Base-by-base conservation (phyloP, 1,284 basidiomycete genomes). In the Fistulina hepatica region DNA sequence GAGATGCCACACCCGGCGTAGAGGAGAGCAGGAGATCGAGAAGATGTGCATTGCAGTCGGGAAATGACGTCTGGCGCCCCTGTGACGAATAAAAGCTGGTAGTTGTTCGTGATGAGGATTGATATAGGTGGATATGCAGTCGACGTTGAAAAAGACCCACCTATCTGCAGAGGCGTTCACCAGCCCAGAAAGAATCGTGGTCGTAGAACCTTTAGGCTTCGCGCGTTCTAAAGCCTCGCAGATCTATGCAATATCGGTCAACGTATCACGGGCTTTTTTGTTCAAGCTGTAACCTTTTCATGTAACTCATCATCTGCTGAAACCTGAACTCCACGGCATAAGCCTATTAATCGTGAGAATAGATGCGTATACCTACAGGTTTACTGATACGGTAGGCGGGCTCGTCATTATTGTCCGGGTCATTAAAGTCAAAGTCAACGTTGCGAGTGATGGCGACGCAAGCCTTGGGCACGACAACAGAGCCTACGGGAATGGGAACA, bases 71-170 rank as follows among this genome's bases (percentile, higher is more conserved):
- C 45, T 75, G 74, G 40, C 85, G 66, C 26, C 85, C 85, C 60
- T 90, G 85, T 10, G 82, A 84, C 30, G 82, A 82, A 61, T 90
- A 89, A 58, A 89, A 89, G 54, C 81, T 84, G 47, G 12, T 9
- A 36, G 25, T 37, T 31, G 21, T 21, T 33, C 34, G 38, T 21
- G 21, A 31, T 31, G 28, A 35, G 10, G 21, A 38, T 44, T 38
- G 32, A 43, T 34, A 42, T 39, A 24, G 38, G 39, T 36, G 34
- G 32, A 8, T 40, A 19, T 19, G 15, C 10, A 16, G 4, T 6
- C 6, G 6, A 11, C 10, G 19, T 9, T 11, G 28, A n/a, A 34
- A 34, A 30, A 36, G 37, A 41, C 47, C 33, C 47, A 78, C 81
- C 82, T 84, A 57, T 85, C 81, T 33, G 81, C 73, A 40, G 81